A percentile compares a stretch with the other conserved stretches of the same genome.
phyloP scores from a whole-genome alignment of 495 filamentous ascomycete species.

The Arthonia radiata region DNA sequence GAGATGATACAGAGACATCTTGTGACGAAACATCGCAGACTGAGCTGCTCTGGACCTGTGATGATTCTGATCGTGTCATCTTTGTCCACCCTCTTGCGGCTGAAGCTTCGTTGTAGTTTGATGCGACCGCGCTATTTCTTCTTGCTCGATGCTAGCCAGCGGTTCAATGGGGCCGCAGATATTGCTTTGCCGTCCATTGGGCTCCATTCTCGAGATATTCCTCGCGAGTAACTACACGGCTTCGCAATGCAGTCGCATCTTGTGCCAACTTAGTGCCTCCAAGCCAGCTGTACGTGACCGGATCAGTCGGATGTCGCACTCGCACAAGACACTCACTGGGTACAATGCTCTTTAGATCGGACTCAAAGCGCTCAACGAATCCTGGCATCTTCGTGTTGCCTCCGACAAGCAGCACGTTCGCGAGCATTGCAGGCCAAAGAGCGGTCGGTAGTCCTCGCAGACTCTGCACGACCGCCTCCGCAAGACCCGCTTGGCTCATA shows the following conservation, averaged over 20 bases:
- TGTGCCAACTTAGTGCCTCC: conserved; percentile 55
- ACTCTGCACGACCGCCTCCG: conserved; percentile 57
- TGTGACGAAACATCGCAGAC: no score
- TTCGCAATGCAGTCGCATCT: conserved; percentile 33
- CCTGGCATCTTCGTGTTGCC: conserved; percentile 61
- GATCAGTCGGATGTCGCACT: conserved; percentile 44
- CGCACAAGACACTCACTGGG: conserved; percentile 56
- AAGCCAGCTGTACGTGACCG: conserved; percentile 60
- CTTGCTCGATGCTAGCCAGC: no score
- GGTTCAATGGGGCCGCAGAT: no score
- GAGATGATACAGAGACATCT: no score
- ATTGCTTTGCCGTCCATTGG: conserved; percentile 51
- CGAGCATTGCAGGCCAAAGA: conserved; percentile 51
- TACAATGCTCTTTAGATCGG: conserved; percentile 47
- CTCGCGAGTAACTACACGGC: conserved; percentile 48
- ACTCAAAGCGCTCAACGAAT: conserved; percentile 58
- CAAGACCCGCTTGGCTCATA: conserved; percentile 59
- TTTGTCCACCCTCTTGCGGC: no score
- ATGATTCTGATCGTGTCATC: no score
- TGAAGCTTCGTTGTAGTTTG: no score
- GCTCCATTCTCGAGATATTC: conserved; percentile 80
- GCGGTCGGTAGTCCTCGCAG: conserved; percentile 51
- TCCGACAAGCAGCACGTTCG: conserved; percentile 74
- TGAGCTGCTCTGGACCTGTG: no score
- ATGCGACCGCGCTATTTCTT: no score